These are phyloP conservation scores for Setaria italica DNA, from an alignment of 202 grass and related monocot genomes.

Conservation along the genomic window DNA sequence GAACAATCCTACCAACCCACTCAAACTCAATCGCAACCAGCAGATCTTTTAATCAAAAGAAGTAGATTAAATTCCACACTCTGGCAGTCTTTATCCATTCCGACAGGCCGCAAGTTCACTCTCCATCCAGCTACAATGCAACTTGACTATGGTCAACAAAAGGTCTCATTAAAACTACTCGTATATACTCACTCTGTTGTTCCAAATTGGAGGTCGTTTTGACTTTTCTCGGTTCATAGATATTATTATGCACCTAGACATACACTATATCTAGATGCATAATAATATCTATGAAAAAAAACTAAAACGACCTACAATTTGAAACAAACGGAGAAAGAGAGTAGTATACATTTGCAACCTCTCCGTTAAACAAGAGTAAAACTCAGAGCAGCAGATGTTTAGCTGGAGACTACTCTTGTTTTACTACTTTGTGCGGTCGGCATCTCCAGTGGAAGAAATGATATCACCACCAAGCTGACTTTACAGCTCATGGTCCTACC, in stretches of 20 bases:
- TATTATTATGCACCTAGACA: too few relatives aligned
- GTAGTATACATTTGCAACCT: neutral
- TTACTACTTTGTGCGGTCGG: neutral
- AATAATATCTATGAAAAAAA: too few relatives aligned
- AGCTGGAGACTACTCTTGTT: neutral
- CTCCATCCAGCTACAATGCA: neutral
- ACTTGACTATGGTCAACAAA: neutral
- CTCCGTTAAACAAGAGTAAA: neutral
- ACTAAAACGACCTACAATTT: too few relatives aligned
- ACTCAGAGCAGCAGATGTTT: neutral
- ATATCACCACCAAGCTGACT: neutral
- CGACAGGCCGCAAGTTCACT: neutral
- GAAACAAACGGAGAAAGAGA: too few relatives aligned
- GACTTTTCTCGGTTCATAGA: too few relatives aligned
- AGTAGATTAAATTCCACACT: neutral
- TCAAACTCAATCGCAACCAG: neutral
- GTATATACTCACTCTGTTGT: too few relatives aligned
- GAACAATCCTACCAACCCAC: neutral
- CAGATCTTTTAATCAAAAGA: neutral
- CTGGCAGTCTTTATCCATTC: neutral
- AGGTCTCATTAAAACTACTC: neutral
- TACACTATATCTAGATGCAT: too few relatives aligned
- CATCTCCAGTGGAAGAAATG: neutral
- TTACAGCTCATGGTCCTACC: slow-evolving; percentile 44
- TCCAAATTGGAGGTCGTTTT: too few relatives aligned